Conservation (phyloP, 805 yeast species). For the Komagataella ulmi region DNA sequence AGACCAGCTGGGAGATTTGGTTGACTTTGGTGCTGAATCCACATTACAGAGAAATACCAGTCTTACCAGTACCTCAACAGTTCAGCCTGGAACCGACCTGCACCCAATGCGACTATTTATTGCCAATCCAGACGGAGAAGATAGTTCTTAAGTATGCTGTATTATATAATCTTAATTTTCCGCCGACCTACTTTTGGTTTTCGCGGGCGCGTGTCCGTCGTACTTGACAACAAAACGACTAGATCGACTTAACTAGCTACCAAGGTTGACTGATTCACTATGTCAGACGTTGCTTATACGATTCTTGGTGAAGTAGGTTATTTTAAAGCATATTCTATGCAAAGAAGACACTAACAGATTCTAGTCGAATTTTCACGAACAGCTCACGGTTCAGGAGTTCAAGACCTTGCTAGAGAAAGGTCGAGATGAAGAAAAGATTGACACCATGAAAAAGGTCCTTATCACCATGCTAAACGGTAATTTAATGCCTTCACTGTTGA, state of each 20-base stretch:
- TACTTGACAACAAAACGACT: neutral
- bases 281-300: conserved; percentile 44
- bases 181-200: neutral
- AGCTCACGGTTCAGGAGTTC: conserved; percentile 59
- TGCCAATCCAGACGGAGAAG: conserved; percentile 44
- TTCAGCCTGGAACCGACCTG: conserved; percentile 17
- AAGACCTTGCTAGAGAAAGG: conserved; percentile 76
- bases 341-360: conserved; percentile 1
- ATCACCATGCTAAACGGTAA: conserved; percentile 86
- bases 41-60: conserved; percentile 20
- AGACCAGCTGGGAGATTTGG: conserved; percentile 1
- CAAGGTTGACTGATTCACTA: neutral
- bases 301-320: conserved; percentile 50
- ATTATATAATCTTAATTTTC: neutral
- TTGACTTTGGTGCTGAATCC: conserved; percentile 4
- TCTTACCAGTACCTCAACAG: conserved; percentile 15
- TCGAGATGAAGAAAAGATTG: conserved; percentile 75
- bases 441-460: conserved; percentile 80
- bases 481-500: conserved; percentile 80
- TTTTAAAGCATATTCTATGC: neutral
- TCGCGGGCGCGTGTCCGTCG: neutral
- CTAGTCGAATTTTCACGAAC: conserved; percentile 46
- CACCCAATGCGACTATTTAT: conserved; percentile 31
- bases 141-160: neutral
- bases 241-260: neutral